Evolutionary conservation across 495 filamentous ascomycete species (phyloP), one percentile per base, ranked within the genome.

Genomic region (Aspergillus campestris): DNA sequence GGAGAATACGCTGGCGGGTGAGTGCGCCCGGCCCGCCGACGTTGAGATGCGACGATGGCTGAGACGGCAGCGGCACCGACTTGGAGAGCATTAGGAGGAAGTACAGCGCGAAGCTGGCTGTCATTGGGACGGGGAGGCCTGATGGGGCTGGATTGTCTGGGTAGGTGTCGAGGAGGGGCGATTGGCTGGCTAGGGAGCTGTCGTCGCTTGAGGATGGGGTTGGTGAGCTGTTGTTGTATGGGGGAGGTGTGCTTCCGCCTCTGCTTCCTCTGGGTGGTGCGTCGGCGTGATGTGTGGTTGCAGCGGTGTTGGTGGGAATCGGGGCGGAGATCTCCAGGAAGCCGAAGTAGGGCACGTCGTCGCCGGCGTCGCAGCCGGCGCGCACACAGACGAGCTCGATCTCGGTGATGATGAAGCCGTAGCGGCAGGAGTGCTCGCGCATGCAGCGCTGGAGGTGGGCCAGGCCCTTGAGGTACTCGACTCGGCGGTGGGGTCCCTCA

Each of bases 371-470:
- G 44, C 73, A 79, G 31, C 83, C 84, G 43, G 85, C 85, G 40
- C 89, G 87, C 0, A 94, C 87, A 58, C 89, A 84, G 29, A 95
- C 81, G 9, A 95, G 83, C 68, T 95, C 89, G 57, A 94, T 94
- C 60, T 95, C 89, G 0, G 87, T 95, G 44, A 95, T 80, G 57
- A 95, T 91, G 71, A 94, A 95, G 29, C 89, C 89, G 61, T 95
- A 95, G 38, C 89, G 82, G 51, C 86, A 91, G 47, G 83, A 83
- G 62, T 94, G 86, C 65, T 92, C 87, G 61, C 89, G 86, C 89
- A 95, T 94, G 60, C 80, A 79, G 36, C 82, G 79, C 61, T 95
- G 89, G 27, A 95, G 69, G 48, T 94, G 86, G 0, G 87, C 77
- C 8, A 95, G 78, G 6, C 86, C 84, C 30, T 84, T 79, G 7